These are phyloP conservation scores for Botryotinia convoluta DNA, from an alignment of 2,329 filamentous ascomycete genomes.

Conservation along the genomic window DNA sequence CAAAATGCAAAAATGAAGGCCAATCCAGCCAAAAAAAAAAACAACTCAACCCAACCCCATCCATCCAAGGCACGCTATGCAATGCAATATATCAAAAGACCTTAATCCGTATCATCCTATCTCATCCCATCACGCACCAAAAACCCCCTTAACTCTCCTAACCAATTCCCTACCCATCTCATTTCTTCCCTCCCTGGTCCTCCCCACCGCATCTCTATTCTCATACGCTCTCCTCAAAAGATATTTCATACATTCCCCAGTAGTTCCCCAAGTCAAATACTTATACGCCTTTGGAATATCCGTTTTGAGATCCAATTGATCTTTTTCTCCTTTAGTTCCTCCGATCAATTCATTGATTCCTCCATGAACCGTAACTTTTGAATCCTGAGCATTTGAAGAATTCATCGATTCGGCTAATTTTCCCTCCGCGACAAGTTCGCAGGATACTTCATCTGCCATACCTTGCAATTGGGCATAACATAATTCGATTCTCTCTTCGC, in stretches of 20 bases:
- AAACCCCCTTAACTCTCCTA: slow-evolving; percentile 49
- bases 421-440: slow-evolving; percentile 47
- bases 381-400: neutral
- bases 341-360: neutral
- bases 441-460: slow-evolving; percentile 92
- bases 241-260: slow-evolving; percentile 78
- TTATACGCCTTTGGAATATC: slow-evolving; percentile 59
- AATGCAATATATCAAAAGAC: neutral
- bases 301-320: slow-evolving; percentile 36
- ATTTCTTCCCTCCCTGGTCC: slow-evolving; percentile 59
- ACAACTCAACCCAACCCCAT: neutral
- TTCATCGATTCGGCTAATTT: slow-evolving; percentile 32
- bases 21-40: neutral
- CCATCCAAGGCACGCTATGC: neutral
- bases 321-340: slow-evolving; percentile 28
- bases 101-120: too few relatives aligned
- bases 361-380: neutral
- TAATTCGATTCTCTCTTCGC: slow-evolving; percentile 44
- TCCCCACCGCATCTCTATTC: slow-evolving; percentile 67
- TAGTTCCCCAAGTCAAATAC: slow-evolving; percentile 68
- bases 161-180: slow-evolving; percentile 62
- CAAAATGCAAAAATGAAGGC: neutral
- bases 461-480: slow-evolving; percentile 82
- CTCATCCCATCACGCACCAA: slow-evolving; percentile 35
- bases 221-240: slow-evolving; percentile 67